Percentiles rank a stretch among this genome's conserved stretches.
Conservation (phyloP, 768 basidiomycete species). For the Boletus vinaceobasis region DNA sequence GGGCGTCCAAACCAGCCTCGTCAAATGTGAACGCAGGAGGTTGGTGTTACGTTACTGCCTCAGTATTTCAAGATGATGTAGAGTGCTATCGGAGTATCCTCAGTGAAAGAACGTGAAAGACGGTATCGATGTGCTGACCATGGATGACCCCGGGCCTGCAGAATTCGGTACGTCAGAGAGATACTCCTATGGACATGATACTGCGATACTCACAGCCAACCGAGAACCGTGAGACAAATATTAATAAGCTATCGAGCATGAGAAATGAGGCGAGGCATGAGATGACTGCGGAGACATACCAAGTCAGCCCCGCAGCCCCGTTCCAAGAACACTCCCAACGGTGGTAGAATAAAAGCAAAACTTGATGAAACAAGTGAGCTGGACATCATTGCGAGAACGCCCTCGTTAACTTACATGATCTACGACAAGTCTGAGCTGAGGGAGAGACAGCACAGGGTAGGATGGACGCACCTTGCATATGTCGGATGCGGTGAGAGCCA, state of each 20-base stretch:
- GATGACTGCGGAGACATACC: constrained; percentile 38
- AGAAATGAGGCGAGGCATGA: background rate
- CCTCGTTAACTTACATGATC: constrained; percentile 41
- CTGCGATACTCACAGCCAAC: constrained; percentile 60
- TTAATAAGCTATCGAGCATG: constrained; percentile 51
- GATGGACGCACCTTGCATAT: constrained; percentile 64
- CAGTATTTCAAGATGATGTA: constrained; percentile 81
- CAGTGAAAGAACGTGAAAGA: constrained; percentile 4
- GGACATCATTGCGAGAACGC: background rate
- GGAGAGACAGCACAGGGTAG: background rate
- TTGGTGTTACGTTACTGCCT: background rate
- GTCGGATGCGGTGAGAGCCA: constrained; percentile 73
- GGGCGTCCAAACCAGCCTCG: background rate
- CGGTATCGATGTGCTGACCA: constrained; percentile 32
- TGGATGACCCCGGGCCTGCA: constrained; percentile 72
- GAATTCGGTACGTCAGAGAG: constrained; percentile 10
- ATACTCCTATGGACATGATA: background rate
- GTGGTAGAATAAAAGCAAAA: constrained; percentile 71
- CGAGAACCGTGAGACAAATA: constrained; percentile 73
- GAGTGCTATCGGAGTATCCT: constrained; percentile 46
- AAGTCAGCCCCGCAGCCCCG: constrained; percentile 79
- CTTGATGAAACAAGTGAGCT: constrained; percentile 32
- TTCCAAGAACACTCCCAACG: constrained; percentile 86
- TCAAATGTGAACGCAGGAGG: background rate
- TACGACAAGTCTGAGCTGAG: constrained; percentile 19